Percentiles rank a stretch among this genome's conserved stretches.
phyloP scores from a whole-genome alignment of 495 filamentous ascomycete species.

The Amorphotheca resinae region DNA sequence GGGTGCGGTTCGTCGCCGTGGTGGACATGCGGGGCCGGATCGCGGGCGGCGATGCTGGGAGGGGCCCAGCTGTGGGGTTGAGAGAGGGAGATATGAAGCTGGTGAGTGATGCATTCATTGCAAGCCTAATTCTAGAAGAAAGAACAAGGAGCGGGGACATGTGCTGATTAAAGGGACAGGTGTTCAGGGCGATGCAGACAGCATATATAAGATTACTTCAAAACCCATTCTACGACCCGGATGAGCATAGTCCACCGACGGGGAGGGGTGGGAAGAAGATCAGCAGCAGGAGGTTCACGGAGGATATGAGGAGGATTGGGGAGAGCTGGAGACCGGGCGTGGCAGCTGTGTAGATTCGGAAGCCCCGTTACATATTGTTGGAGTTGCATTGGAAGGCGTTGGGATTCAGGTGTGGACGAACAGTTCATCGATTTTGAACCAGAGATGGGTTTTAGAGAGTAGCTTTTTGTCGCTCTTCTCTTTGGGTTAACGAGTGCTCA shows the following conservation, averaged over 20 bases:
- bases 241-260: slow-evolving; percentile 54
- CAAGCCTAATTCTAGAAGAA: too few species aligned
- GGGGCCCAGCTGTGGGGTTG: slow-evolving; percentile 36
- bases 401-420: background rate
- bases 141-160: background rate
- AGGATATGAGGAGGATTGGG: slow-evolving; percentile 75
- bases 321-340: slow-evolving; percentile 29
- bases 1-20: slow-evolving; percentile 74
- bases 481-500: background rate
- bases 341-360: slow-evolving; percentile 5
- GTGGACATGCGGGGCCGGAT: slow-evolving; percentile 68
- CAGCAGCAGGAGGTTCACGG: slow-evolving; percentile 64
- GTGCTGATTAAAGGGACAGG: slow-evolving; percentile 31
- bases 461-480: too few species aligned
- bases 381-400: slow-evolving; percentile 1
- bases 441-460: too few species aligned
- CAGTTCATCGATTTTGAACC: too few species aligned
- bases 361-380: background rate
- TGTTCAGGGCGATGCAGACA: slow-evolving; percentile 79
- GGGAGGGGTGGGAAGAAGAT: slow-evolving; percentile 52
- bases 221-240: slow-evolving; percentile 91
- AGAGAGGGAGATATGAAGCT: slow-evolving; percentile 74
- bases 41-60: slow-evolving; percentile 18
- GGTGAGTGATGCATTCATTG: slow-evolving; percentile 39
- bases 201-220: slow-evolving; percentile 82